A percentile compares a stretch with the other conserved stretches of the same genome.
Evolutionary conservation across 306 rosid species (phyloP).

Genomic region (Fagus crenata): DNA sequence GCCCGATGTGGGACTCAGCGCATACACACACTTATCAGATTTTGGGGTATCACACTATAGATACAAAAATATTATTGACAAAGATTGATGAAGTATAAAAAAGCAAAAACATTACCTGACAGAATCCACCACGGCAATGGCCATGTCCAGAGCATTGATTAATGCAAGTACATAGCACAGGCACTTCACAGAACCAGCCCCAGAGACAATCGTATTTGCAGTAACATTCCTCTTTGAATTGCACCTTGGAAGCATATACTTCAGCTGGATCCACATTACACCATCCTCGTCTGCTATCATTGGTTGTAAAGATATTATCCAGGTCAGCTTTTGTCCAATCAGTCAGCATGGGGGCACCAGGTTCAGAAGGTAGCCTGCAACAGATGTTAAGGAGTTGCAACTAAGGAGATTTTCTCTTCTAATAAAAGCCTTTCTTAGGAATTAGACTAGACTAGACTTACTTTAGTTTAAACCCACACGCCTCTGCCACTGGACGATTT

Average conservation of each 20-base stretch:
- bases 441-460: constrained; percentile 40
- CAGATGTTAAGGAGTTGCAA: constrained; percentile 24
- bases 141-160: constrained; percentile 93
- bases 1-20: too few species aligned
- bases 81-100: constrained; percentile 16
- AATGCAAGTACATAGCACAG: constrained; percentile 73
- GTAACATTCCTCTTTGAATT: constrained; percentile 80
- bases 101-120: constrained; percentile 55
- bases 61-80: constrained; percentile 15
- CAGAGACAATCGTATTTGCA: constrained; percentile 78
- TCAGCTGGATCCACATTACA: constrained; percentile 92
- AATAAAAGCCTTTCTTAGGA: constrained; percentile 24
- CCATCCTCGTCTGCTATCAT: constrained; percentile 78
- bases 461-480: constrained; percentile 84
- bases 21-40: too few species aligned
- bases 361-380: constrained; percentile 67
- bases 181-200: constrained; percentile 79
- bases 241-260: constrained; percentile 68
- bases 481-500: constrained; percentile 86
- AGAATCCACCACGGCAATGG: constrained; percentile 85
- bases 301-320: constrained; percentile 71
- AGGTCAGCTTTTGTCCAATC: constrained; percentile 77
- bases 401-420: constrained; percentile 7
- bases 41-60: too few species aligned
- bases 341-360: constrained; percentile 55